Evolutionary conservation across 768 basidiomycete species (phyloP), one percentile per base, ranked within the genome.

Genomic region (Lactarius hatsudake): DNA sequence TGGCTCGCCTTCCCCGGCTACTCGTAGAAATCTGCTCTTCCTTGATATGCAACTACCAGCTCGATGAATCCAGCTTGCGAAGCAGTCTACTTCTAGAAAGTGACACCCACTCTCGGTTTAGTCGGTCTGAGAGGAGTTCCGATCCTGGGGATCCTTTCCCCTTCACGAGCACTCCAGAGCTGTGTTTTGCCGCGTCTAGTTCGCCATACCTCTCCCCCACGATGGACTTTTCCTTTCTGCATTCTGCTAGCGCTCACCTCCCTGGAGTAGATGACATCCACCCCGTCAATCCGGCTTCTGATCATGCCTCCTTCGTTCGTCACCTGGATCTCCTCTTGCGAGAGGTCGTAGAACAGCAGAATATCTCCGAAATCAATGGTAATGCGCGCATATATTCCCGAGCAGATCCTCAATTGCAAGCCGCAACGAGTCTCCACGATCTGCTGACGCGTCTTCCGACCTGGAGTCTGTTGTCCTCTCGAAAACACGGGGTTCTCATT

Each of bases 111-210:
- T 63, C 62, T 54, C 32, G 5, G 57, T 43, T 48, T 26, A 34
- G 56, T 40, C 55, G 13, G 28, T 42, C 43, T 10, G 36, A 62
- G 23, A 34, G 32, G 3, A 17, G 20, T 26, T 23, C 56, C 32
- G 56, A 30, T 10, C 12, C 48, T 38, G 53, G 51, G 34, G 62
- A 63, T 9, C 51, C 48, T 28, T 13, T 55, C 28, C 63, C 34
- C 0, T n/a, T 43, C 7, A 38, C 54, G 58, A 68, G 67, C 34
- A 68, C 67, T 36, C 67, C 67, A 55, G 63, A 57, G 34, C 59
- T 68, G 23, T 68, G 42, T 18, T 64, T 68, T 45, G 58, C 53
- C 3, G 34, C 43, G 17, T 68, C 62, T 32, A 68, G 67, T 28
- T 68, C 67, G 2, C 67, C 63, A 2, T 54, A 15, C 36, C 5